Conservation (phyloP, 139 green algal genomes). For the Eudorina sp. region DNA sequence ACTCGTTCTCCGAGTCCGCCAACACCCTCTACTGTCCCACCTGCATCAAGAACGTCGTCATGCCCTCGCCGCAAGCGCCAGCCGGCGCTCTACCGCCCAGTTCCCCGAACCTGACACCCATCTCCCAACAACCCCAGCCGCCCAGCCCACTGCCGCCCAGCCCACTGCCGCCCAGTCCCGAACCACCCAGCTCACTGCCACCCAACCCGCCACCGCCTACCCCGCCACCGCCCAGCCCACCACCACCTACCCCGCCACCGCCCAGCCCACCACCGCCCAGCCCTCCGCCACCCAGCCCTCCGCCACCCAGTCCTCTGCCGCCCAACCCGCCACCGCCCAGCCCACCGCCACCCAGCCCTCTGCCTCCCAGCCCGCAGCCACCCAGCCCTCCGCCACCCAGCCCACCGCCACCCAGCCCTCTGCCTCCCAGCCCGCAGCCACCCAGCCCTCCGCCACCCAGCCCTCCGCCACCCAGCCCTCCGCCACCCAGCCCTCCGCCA, state of each 20-base stretch:
- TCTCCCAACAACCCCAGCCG: neutral
- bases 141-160: neutral
- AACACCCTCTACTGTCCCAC: slow-evolving; percentile 1
- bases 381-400: neutral
- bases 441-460: neutral
- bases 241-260: neutral
- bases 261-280: neutral
- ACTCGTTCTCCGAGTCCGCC: neutral
- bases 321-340: neutral
- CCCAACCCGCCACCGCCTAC: neutral
- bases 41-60: neutral
- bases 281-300: neutral
- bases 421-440: too few relatives aligned
- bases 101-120: neutral
- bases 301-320: neutral
- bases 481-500: neutral
- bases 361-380: too few relatives aligned
- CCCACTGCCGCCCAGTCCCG: neutral
- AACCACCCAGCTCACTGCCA: neutral
- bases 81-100: neutral
- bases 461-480: neutral
- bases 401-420: too few relatives aligned
- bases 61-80: neutral
- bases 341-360: neutral
- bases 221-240: neutral